Base-by-base conservation (phyloP, 768 basidiomycete species). In the Mycena filopes region DNA sequence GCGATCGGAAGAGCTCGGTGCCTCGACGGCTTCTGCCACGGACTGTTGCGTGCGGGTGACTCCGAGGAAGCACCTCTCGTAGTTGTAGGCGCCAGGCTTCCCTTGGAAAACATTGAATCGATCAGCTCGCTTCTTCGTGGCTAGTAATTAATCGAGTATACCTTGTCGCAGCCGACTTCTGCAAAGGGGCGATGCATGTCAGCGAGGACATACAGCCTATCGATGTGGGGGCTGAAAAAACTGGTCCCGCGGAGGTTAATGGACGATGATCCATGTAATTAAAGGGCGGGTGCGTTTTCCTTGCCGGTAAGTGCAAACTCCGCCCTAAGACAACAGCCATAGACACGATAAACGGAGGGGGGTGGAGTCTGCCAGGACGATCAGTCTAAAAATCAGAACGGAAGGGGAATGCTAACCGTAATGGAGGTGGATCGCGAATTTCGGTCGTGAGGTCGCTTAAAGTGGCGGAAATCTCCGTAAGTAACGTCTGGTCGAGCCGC, bases 331-430 rank as follows among this genome's bases (percentile, higher is more conserved):
- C n/a, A n/a, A n/a, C n/a, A n/a, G n/a, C n/a, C n/a, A n/a, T n/a
- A 43, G 42, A 43, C 42, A 12, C 46, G 25, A 26, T 20, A 7
- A n/a, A n/a, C 20, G 49, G 15, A 12, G n/a, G 7, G 26, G 23
- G n/a, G 28, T 47, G 18, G 4, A 36, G 26, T 58, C 45, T 48
- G 12, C 23, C 23, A 8, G 23, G 43, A 48, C 13, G 56, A 36
- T 48, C 33, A 48, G 36, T 25, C 11, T 26, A 1, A 40, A 58
- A 31, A 55, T 58, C 46, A 58, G 56, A 47, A 58, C 18, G 47
- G 45, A 58, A 28, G n/a, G 36, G 20, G 5, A 11, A 5, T 4
- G 26, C 46, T 48, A 40, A 46, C 55, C 43, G n/a, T 25, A 26
- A 18, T 46, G 21, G 29, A 46, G 5, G 25, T 20, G 43, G 4